These are phyloP conservation scores for Pseudoneurospora amorphoporcata DNA, from an alignment of 495 filamentous ascomycete species.

Conservation along the genomic window DNA sequence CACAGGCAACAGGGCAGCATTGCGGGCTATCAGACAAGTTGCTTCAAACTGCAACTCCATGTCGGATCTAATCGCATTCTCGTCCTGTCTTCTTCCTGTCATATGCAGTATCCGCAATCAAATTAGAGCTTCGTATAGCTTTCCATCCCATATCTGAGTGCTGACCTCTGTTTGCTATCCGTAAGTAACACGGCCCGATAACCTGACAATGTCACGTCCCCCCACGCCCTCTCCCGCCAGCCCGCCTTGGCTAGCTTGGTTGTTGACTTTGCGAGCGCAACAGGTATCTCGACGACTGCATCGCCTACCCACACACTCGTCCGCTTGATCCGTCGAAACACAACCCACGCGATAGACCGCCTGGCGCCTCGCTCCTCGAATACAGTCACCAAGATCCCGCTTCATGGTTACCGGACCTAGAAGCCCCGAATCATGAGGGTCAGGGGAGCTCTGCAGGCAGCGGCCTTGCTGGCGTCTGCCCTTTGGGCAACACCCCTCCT, in stretches of 20 bases:
- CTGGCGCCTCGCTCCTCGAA: not conserved
- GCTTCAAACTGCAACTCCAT: not conserved
- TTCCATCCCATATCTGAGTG: not conserved
- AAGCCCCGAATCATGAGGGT: constrained; percentile 32
- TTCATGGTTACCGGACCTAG: constrained; percentile 17
- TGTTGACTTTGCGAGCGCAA: not conserved
- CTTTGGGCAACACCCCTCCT: constrained; percentile 29
- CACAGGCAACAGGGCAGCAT: not conserved
- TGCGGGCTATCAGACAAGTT: not conserved
- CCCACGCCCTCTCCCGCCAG: not conserved
- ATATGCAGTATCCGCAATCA: not conserved
- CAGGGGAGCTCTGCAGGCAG: constrained; percentile 32
- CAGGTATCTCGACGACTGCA: not conserved
- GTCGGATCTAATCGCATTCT: not conserved
- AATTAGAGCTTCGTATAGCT: not conserved
- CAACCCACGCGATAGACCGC: not conserved
- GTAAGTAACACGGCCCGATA: not conserved
- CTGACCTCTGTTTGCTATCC: not conserved
- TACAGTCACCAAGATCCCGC: not conserved
- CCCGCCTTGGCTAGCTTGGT: not conserved
- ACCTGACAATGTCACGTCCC: not conserved
- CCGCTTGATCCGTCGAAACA: not conserved
- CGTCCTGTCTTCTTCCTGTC: not conserved
- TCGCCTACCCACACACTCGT: not conserved
- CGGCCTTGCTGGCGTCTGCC: constrained; percentile 30